Evolutionary conservation across 1,284 basidiomycete species (phyloP).

Genomic region (Athelia psychrophila): DNA sequence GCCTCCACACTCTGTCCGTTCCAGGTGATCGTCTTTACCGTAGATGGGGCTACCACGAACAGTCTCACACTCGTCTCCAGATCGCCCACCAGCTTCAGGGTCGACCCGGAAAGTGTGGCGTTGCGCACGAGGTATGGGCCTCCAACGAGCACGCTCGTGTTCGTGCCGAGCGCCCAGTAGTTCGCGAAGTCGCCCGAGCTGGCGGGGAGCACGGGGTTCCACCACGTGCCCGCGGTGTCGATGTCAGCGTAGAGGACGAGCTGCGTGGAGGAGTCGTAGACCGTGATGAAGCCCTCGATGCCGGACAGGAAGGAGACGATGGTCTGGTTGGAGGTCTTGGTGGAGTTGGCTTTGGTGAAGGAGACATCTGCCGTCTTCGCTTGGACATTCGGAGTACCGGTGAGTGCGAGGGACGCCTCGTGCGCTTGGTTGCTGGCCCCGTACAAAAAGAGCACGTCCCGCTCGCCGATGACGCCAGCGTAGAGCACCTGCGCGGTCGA

Average conservation of each 20-base stretch:
- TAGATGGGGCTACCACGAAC: slow-evolving; percentile 50
- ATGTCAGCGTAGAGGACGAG: slow-evolving; percentile 67
- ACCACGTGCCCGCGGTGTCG: slow-evolving; percentile 55
- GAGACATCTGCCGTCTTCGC: slow-evolving; percentile 27
- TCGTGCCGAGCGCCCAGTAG: slow-evolving; percentile 51
- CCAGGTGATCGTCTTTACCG: slow-evolving; percentile 59
- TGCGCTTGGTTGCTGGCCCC: slow-evolving; percentile 59
- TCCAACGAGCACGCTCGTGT: slow-evolving; percentile 48
- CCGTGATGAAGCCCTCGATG: slow-evolving; percentile 52
- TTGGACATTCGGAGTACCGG: slow-evolving; percentile 40
- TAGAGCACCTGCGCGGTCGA: slow-evolving; percentile 69
- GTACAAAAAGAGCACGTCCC: slow-evolving; percentile 70
- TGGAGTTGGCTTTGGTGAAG: slow-evolving; percentile 20
- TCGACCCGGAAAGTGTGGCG: slow-evolving; percentile 35
- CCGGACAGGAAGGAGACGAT: slow-evolving; percentile 52
- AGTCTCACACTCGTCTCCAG: slow-evolving; percentile 40
- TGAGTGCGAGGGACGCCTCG: slow-evolving; percentile 49
- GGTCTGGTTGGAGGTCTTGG: slow-evolving; percentile 16
- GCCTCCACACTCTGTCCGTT: slow-evolving; percentile 53
- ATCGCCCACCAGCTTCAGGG: slow-evolving; percentile 44
- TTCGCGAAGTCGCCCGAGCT: slow-evolving; percentile 19
- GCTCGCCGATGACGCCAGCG: slow-evolving; percentile 60
- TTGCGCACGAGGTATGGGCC: slow-evolving; percentile 57
- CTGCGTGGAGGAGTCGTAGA: slow-evolving; percentile 65
- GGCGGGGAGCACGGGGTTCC: slow-evolving; percentile 43